Conservation (phyloP, 1,284 basidiomycete species). For the Ceratobasidium sp. region DNA sequence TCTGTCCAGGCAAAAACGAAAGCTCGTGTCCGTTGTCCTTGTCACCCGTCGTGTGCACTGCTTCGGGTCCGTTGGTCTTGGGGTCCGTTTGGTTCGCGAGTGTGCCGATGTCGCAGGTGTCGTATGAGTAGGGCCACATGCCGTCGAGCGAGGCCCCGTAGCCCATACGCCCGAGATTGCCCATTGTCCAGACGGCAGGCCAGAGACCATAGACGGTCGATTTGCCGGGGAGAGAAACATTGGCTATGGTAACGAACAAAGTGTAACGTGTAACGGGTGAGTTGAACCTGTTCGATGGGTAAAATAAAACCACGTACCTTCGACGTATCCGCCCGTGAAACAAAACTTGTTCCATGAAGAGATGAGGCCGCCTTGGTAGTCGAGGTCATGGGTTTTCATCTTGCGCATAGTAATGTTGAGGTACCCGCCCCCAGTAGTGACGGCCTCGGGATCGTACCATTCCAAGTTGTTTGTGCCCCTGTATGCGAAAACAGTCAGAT, state of each 20-base stretch:
- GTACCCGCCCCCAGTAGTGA: constrained; percentile 81
- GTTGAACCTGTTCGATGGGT: background rate
- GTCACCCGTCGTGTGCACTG: constrained; percentile 55
- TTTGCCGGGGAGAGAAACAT: constrained; percentile 81
- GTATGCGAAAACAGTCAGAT: background rate
- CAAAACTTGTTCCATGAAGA: constrained; percentile 93
- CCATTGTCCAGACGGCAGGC: constrained; percentile 74
- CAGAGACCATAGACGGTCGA: constrained; percentile 67
- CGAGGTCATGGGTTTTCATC: constrained; percentile 74
- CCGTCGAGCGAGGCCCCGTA: constrained; percentile 66
- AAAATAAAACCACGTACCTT: constrained; percentile 51
- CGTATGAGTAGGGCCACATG: constrained; percentile 57
- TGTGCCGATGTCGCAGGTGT: constrained; percentile 60
- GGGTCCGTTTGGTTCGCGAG: constrained; percentile 54
- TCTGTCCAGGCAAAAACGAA: constrained; percentile 83
- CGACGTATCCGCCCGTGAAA: constrained; percentile 86
- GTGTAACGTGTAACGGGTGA: constrained; percentile 49
- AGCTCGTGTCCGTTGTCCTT: constrained; percentile 55
- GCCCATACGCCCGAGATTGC: constrained; percentile 66
- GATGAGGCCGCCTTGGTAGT: constrained; percentile 71
- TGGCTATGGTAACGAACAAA: constrained; percentile 45
- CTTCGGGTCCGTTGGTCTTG: constrained; percentile 45
- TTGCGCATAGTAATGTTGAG: constrained; percentile 81
- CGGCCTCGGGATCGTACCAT: constrained; percentile 82
- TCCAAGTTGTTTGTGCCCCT: constrained; percentile 68